Base-by-base conservation (phyloP, 805 yeast genomes). In the Candida fluviatilis region DNA sequence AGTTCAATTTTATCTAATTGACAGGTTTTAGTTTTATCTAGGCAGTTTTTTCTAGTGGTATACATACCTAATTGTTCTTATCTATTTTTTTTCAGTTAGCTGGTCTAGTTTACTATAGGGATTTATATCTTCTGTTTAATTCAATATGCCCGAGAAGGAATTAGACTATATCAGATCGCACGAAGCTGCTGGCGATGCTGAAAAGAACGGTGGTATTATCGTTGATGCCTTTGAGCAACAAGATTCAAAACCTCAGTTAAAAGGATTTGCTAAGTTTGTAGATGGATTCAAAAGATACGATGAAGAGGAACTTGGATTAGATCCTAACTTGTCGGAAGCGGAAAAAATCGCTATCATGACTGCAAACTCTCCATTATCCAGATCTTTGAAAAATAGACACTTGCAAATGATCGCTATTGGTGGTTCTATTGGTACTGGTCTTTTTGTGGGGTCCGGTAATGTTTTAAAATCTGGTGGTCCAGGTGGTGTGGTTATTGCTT, bases 381-480 rank as follows among this genome's bases (percentile, higher is more conserved):
- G 82, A 45, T 57, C 72, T 6, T 65, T 81, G 36, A 78, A 76
- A 48, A 72, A 76, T 32, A 71, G 90, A 54, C 91, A 84, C 55
- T 59, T 84, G 49, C 81, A 82, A 47, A 81, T 84, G 89, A 85
- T 84, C 62, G 90, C 95, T 37, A 70, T 84, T 45, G 91, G 91
- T 50, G 89, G 91, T 34, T 74, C 83, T 43, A 84, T 86, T 49
- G 95, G 95, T 51, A 82, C 93, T 12, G 95, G 93, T 57, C 66
- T 86, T 37, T 78, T 87, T 43, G 83, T 87, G 24, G 88, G 88
- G 53, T 75, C 87, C 2, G 85, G 87, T 46, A 57, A 71, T 14
- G 73, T 84, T 2, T 60, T 84, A 36, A 46, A 69, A 14, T 63
- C 71, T 23, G 84, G 87, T 57, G 91, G 91, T 24, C 90, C 91